Base-by-base conservation (phyloP, 306 rosid species). In the Trifolium dubium region DNA sequence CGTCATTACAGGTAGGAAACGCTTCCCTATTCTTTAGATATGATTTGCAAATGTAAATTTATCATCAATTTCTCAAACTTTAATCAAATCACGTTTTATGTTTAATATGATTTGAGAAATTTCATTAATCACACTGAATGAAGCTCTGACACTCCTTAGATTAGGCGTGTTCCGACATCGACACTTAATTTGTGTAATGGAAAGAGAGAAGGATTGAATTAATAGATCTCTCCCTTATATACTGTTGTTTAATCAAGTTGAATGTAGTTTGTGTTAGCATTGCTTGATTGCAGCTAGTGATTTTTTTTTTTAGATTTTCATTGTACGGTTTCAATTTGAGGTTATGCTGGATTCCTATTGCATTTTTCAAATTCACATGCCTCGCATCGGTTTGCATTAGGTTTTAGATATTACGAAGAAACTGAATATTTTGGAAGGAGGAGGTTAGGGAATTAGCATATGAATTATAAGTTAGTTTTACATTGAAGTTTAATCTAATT, bases 391-490 rank as follows among this genome's bases (percentile, higher is more conserved):
- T 15, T 31, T 37, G 17, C 17, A 32, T 18, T 69, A n/a, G 61
- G 46, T 69, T 69, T 68, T 68, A 49, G 73, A 50, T 68, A 50
- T 68, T 68, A 37, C 6, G 44, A 47, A 10, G 61, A 68, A 68
- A 49, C 30, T n/a, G 8, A 13, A 31, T 59, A 30, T 59, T 59
- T 59, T 55, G 32, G 32, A 55, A 19, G 14, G 13, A 54, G 23
- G 43, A 60, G 31, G 65, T 60, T 31, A 14, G 15, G n/a, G 8
- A 28, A 56, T 56, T 28, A 56, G 63, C 23, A 56, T 56, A 56
- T 11, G 63, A 10, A 60, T 60, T 60, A 60, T 60, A 31, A 64
- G 71, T 23, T 43, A 41, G 71, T 65, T 65, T 14, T 23, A 12
- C 11, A 66, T 14, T 43, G 71, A 43, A 43, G 71, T 43, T 66